These are phyloP conservation scores for Phytophthora meadii DNA, from an alignment of 352 stramenopile species.

Conservation along the genomic window DNA sequence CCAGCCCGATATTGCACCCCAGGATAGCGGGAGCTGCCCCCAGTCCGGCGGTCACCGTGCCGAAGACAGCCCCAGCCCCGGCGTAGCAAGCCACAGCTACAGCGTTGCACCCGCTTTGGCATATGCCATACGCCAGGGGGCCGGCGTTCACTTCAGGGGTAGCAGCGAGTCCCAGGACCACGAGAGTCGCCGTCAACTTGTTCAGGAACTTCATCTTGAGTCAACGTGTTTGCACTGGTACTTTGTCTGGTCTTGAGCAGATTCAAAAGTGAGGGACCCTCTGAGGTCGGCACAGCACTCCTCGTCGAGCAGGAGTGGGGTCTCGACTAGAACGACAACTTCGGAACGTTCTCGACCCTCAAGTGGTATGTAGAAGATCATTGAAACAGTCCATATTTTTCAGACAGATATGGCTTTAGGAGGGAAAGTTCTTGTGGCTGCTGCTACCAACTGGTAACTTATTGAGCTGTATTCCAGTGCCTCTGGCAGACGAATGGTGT, in stretches of 20 bases:
- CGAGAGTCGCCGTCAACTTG: not conserved
- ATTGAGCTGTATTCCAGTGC: no score
- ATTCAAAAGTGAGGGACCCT: no score
- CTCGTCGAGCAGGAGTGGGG: no score
- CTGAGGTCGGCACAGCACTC: no score
- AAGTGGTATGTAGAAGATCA: no score
- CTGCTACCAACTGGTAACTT: no score
- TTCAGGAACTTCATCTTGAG: not conserved
- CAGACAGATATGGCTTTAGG: not conserved
- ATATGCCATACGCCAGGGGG: not conserved
- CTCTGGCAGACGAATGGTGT: no score
- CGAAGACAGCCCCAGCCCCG: not conserved
- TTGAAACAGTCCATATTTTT: no score
- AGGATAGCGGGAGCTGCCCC: not conserved
- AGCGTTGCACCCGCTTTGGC: not conserved
- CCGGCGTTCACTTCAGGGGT: not conserved
- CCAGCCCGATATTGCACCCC: not conserved
- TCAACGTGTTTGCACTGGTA: no score
- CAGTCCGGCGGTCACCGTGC: not conserved
- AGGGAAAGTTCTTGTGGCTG: not conserved
- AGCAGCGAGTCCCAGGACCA: not conserved
- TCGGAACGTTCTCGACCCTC: no score
- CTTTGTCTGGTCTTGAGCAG: not conserved
- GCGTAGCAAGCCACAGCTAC: not conserved
- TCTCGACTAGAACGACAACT: no score